Evolutionary conservation across 768 basidiomycete species (phyloP).

Genomic region (Paxillus rubicundulus): DNA sequence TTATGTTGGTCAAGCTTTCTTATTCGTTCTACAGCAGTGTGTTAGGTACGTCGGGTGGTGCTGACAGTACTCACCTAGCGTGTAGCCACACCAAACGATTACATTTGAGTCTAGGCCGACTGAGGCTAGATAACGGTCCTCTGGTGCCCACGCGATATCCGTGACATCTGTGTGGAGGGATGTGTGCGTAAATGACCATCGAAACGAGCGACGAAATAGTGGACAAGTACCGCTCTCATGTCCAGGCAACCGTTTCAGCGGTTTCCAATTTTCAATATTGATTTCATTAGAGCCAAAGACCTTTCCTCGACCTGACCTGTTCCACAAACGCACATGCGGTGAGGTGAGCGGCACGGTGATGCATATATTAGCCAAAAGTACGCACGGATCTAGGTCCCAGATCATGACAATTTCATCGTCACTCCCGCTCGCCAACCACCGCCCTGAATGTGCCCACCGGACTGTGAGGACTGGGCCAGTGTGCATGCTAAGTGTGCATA

Average conservation of each 20-base stretch:
- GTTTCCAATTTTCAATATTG: slow-evolving; percentile 97
- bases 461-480: slow-evolving; percentile 90
- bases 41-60: background rate
- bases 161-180: slow-evolving; percentile 70
- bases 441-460: slow-evolving; percentile 90
- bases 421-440: slow-evolving; percentile 93
- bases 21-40: slow-evolving; percentile 59
- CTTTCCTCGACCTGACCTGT: slow-evolving; percentile 75
- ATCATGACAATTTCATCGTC: slow-evolving; percentile 96
- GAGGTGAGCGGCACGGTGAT: slow-evolving; percentile 1
- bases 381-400: slow-evolving; percentile 96
- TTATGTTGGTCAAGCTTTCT: slow-evolving; percentile 84
- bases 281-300: slow-evolving; percentile 95
- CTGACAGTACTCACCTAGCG: slow-evolving; percentile 61
- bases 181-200: slow-evolving; percentile 3
- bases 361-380: slow-evolving; percentile 1
- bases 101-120: slow-evolving; percentile 91
- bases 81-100: slow-evolving; percentile 91
- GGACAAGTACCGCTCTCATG: slow-evolving; percentile 82
- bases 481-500: slow-evolving; percentile 92
- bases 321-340: slow-evolving; percentile 4
- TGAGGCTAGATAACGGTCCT: slow-evolving; percentile 88
- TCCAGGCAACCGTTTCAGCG: slow-evolving; percentile 84
- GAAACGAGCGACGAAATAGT: background rate
- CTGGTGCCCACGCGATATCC: slow-evolving; percentile 93